These are phyloP conservation scores for Ophiostoma himal-ulmi DNA, from an alignment of 2,329 filamentous ascomycete genomes.

Conservation along the genomic window DNA sequence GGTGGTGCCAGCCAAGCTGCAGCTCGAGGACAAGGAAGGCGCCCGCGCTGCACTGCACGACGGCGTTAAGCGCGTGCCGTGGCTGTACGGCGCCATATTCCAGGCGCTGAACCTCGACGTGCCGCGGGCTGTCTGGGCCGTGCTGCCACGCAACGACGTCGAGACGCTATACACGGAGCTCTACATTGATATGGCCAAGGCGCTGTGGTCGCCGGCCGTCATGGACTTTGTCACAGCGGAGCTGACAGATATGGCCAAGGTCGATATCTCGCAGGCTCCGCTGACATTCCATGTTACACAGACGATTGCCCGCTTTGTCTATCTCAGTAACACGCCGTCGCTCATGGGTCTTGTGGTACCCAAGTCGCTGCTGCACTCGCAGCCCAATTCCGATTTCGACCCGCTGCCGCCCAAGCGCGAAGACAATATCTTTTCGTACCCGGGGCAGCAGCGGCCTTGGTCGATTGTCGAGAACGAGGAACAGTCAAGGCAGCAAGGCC, in stretches of 20 bases:
- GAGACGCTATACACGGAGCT: slow-evolving; percentile 67
- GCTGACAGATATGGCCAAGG: neutral
- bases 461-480: slow-evolving; percentile 26
- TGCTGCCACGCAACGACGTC: slow-evolving; percentile 57
- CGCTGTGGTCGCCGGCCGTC: slow-evolving; percentile 61
- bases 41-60: slow-evolving; percentile 59
- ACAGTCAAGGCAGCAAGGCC: neutral
- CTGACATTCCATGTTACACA: slow-evolving; percentile 38
- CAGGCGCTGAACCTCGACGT: slow-evolving; percentile 72
- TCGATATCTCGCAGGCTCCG: slow-evolving; percentile 36
- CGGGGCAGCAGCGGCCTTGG: slow-evolving; percentile 42
- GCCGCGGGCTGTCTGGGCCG: slow-evolving; percentile 78
- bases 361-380: slow-evolving; percentile 53
- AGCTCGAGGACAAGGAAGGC: slow-evolving; percentile 59
- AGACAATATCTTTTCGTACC: slow-evolving; percentile 47
- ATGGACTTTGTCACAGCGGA: neutral
- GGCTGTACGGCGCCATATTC: slow-evolving; percentile 76
- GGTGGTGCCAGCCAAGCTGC: slow-evolving; percentile 67
- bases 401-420: slow-evolving; percentile 65
- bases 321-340: slow-evolving; percentile 67
- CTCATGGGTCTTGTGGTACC: slow-evolving; percentile 69
- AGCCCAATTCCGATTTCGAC: slow-evolving; percentile 71
- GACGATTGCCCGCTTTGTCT: slow-evolving; percentile 66
- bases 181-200: slow-evolving; percentile 70
- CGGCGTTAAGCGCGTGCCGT: slow-evolving; percentile 71